phyloP scores from a whole-genome alignment of 176 grass and related monocot species.

The Eragrostis nindensis region DNA sequence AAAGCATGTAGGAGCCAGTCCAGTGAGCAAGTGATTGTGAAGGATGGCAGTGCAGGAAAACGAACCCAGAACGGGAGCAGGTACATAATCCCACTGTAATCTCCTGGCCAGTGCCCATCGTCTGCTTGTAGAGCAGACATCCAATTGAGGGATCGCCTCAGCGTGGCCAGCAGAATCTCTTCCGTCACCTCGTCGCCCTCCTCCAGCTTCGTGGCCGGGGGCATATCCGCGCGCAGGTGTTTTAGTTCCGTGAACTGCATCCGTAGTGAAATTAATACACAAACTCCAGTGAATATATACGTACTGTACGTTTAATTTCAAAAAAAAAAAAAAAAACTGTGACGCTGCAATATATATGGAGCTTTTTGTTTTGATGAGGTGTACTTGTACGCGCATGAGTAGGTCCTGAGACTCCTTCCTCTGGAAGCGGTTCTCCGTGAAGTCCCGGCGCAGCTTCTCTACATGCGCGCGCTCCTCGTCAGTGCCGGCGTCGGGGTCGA shows the following conservation, averaged over 20 bases:
- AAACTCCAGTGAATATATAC: too few relatives aligned
- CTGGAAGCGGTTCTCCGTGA: neutral
- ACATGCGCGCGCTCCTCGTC: neutral
- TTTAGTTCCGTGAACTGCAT: neutral
- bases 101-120: constrained; percentile 15
- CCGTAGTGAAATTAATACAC: too few relatives aligned
- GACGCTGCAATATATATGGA: too few relatives aligned
- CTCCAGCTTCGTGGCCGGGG: neutral
- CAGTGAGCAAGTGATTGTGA: too few relatives aligned
- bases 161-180: neutral
- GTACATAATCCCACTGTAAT: neutral
- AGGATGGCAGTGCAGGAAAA: too few relatives aligned
- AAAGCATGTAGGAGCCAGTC: too few relatives aligned
- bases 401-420: constrained; percentile 8
- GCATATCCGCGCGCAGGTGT: neutral
- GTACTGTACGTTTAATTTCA: too few relatives aligned
- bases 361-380: too few relatives aligned
- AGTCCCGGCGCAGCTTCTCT: neutral
- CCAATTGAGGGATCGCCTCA: neutral
- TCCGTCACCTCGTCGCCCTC: neutral
- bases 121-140: constrained; percentile 7
- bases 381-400: constrained; percentile 23
- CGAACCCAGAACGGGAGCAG: neutral
- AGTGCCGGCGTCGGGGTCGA: neutral
- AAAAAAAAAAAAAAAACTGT: too few relatives aligned